Conservation (phyloP, 495 filamentous ascomycete genomes). For the Annulohypoxylon bovei region DNA sequence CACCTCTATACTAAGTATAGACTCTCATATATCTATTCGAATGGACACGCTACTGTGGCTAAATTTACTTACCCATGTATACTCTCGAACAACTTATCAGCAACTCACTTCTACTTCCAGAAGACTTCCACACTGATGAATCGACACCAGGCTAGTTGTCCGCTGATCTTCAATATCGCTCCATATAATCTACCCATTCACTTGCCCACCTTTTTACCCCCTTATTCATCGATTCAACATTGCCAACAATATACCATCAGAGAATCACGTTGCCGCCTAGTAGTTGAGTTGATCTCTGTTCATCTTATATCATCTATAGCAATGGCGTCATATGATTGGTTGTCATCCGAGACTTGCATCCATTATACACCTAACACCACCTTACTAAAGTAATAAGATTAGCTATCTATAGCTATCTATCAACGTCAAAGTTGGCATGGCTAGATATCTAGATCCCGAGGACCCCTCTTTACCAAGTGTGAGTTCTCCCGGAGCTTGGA, state of each 20-base stretch:
- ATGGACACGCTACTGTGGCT: background rate
- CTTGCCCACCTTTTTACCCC: slow-evolving; percentile 12
- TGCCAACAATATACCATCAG: slow-evolving; percentile 1
- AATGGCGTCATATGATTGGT: slow-evolving; percentile 23
- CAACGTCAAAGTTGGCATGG: slow-evolving; percentile 34
- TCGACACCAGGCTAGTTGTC: slow-evolving; percentile 8
- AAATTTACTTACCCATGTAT: background rate
- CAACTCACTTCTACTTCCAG: background rate
- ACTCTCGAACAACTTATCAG: background rate
- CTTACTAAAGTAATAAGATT: slow-evolving; percentile 5
- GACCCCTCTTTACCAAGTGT: slow-evolving; percentile 21
- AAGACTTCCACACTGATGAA: slow-evolving; percentile 5
- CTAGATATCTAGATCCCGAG: slow-evolving; percentile 37
- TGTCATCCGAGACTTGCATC: slow-evolving; percentile 17
- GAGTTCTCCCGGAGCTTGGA: slow-evolving; percentile 21
- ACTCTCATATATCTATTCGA: background rate
- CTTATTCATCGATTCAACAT: slow-evolving; percentile 22
- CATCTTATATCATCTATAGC: slow-evolving; percentile 25
- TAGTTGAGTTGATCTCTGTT: slow-evolving; percentile 18
- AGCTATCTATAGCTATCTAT: slow-evolving; percentile 13
- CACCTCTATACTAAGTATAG: slow-evolving; percentile 2
- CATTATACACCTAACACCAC: background rate
- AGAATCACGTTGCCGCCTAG: background rate
- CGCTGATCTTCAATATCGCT: slow-evolving; percentile 27
- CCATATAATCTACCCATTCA: slow-evolving; percentile 30